Evolutionary conservation across 2,329 filamentous ascomycete species (phyloP), one percentile per base, ranked within the genome.

Genomic region (Curvularia lunata): DNA sequence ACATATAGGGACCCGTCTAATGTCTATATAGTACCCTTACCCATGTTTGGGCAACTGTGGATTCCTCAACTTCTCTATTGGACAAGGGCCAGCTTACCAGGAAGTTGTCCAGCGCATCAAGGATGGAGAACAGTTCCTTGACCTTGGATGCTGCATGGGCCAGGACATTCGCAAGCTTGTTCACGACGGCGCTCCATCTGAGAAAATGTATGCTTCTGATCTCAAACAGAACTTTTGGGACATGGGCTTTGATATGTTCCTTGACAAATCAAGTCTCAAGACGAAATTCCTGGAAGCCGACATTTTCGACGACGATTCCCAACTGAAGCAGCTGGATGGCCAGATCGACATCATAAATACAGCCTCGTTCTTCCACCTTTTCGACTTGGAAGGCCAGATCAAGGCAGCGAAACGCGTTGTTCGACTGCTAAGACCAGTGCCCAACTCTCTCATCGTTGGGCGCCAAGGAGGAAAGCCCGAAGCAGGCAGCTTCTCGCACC

Each of bases 271-370:
- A 3, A 78, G 59, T 21, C 69, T 86, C 10, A 79, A 77, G 30
- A 80, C 79, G 1, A 78, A 75, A 1, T 86, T 87, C 63, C 77
- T 87, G 38, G 69, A 80, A 3, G 84, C 82, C 19, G 82, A 86
- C 58, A 72, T 86, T 32, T 69, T 76, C 32, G 67, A 74, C 34
- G 30, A 62, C 6, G 57, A 70, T 12, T 73, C 73, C 1, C 61
- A 60, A 7, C 58, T 80, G 30, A 70, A 69, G 13, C 53, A 75
- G 38, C 59, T 82, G 27, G 65, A 77, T 27, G 76, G 75, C 4
- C 68, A 74, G n/a, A 66, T 80, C 1, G 77, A 81, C 54, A 74
- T 82, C 12, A 61, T 82, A 6, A 70, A 79, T 32, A 70, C 79
- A 2, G 72, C 72, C 0, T 76, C 76, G 0, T 79, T 82, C 65